A percentile compares a stretch with the other conserved stretches of the same genome.
Conservation (phyloP, 768 basidiomycete genomes). For the Rhodotorula paludigena region DNA sequence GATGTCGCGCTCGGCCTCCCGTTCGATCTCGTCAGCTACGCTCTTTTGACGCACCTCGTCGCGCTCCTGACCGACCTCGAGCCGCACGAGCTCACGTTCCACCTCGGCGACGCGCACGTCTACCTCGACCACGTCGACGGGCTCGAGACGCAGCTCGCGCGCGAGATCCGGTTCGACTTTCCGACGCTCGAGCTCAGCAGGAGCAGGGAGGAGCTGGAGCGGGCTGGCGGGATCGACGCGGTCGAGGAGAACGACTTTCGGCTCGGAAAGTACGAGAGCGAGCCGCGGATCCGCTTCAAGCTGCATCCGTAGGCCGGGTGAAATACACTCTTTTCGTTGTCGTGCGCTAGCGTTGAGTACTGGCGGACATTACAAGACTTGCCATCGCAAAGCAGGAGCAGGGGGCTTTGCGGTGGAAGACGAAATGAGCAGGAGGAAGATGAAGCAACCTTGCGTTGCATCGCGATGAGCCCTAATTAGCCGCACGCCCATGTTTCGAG, state of each 20-base stretch:
- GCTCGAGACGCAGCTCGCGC: conserved; percentile 68
- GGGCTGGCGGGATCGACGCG: background rate
- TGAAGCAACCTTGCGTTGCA: too few relatives aligned
- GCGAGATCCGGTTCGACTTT: conserved; percentile 66
- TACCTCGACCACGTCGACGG: conserved; percentile 85
- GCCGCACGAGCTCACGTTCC: conserved; percentile 81
- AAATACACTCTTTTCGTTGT: too few relatives aligned
- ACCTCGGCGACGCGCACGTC: conserved; percentile 95
- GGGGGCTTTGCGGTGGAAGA: too few relatives aligned
- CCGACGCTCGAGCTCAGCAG: conserved; percentile 70
- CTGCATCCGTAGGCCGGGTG: conserved; percentile 1
- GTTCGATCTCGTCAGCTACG: conserved; percentile 94
- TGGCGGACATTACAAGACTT: too few relatives aligned
- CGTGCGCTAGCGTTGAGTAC: too few relatives aligned
- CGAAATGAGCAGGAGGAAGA: too few relatives aligned
- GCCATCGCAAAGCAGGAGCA: too few relatives aligned
- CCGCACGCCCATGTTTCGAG: too few relatives aligned
- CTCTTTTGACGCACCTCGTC: conserved; percentile 93
- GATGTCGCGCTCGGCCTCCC: conserved; percentile 95
- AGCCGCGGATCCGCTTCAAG: background rate
- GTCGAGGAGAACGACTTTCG: conserved; percentile 55
- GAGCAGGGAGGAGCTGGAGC: conserved; percentile 53
- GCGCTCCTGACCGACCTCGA: conserved; percentile 79
- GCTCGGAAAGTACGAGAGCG: background rate
- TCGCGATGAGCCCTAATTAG: too few relatives aligned